Conservation (phyloP, 345 rosid species). For the Salix dunnii region DNA sequence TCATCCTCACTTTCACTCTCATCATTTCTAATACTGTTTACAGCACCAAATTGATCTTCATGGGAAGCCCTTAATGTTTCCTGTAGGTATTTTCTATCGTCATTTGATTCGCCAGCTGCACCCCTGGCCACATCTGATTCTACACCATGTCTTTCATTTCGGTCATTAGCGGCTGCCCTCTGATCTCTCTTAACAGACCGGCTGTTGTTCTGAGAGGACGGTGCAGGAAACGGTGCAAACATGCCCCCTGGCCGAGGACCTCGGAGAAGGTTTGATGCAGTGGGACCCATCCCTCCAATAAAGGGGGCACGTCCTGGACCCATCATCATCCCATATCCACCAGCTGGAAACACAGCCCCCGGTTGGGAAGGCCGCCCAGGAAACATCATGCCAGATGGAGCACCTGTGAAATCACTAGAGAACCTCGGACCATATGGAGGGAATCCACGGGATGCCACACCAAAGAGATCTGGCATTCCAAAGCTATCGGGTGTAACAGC, state of each 20-base stretch:
- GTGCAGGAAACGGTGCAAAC: constrained; percentile 44
- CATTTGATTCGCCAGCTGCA: constrained; percentile 35
- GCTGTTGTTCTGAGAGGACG: constrained; percentile 40
- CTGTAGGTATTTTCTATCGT: constrained; percentile 41
- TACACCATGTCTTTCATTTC: constrained; percentile 35
- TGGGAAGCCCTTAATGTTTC: constrained; percentile 37
- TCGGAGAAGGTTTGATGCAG: constrained; percentile 41
- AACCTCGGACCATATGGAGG: constrained; percentile 89
- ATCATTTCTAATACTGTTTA: constrained; percentile 54
- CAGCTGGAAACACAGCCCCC: constrained; percentile 64
- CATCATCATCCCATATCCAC: constrained; percentile 94
- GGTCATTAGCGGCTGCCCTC: constrained; percentile 42
- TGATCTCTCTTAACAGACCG: constrained; percentile 51
- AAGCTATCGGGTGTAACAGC: constrained; percentile 61
- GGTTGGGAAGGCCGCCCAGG: constrained; percentile 92
- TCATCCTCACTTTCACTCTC: constrained; percentile 90
- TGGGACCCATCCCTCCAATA: constrained; percentile 76
- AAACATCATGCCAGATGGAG: constrained; percentile 83
- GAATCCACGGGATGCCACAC: constrained; percentile 77
- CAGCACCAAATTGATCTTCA: constrained; percentile 47
- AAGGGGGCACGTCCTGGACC: constrained; percentile 77
- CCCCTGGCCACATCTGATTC: constrained; percentile 55
- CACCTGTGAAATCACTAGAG: constrained; percentile 80
- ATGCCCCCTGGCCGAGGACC: constrained; percentile 57
- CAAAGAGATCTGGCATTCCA: constrained; percentile 83